Evolutionary conservation across 179 eudicot species (phyloP).

Genomic region (Spergularia azorica): DNA sequence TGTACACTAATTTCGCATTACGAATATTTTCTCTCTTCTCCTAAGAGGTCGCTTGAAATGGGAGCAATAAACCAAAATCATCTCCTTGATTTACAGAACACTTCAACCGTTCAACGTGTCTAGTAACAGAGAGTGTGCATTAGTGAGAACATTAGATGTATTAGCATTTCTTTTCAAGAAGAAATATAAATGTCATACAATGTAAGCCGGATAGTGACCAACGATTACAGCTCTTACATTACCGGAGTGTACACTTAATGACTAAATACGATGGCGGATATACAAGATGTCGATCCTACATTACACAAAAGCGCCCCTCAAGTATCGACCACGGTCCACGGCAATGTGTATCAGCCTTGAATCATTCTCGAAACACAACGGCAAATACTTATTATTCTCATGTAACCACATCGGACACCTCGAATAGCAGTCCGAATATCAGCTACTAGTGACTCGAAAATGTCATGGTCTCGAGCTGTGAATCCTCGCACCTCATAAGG

Average conservation of each 20-base stretch:
- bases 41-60: no score
- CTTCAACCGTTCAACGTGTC: no score
- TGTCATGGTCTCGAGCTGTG: conserved; percentile 23
- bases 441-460: conserved; percentile 31
- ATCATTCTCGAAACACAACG: conserved; percentile 54
- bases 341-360: conserved; percentile 12
- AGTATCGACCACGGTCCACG: background rate
- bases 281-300: conserved; percentile 13
- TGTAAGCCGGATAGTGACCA: no score
- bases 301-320: background rate
- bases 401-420: conserved; percentile 59
- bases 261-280: background rate
- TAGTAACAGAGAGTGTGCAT: no score
- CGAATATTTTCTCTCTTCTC: no score
- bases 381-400: conserved; percentile 63
- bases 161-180: no score
- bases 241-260: background rate
- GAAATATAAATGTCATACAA: no score
- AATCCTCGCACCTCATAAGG: conserved; percentile 49
- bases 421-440: conserved; percentile 53
- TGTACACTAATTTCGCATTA: no score
- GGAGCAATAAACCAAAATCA: no score
- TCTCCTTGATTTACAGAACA: no score
- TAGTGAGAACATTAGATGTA: no score
- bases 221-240: no score